Evolutionary conservation across 805 yeast species (phyloP), one percentile per base, ranked within the genome.

Genomic region (Candida fluviatilis): DNA sequence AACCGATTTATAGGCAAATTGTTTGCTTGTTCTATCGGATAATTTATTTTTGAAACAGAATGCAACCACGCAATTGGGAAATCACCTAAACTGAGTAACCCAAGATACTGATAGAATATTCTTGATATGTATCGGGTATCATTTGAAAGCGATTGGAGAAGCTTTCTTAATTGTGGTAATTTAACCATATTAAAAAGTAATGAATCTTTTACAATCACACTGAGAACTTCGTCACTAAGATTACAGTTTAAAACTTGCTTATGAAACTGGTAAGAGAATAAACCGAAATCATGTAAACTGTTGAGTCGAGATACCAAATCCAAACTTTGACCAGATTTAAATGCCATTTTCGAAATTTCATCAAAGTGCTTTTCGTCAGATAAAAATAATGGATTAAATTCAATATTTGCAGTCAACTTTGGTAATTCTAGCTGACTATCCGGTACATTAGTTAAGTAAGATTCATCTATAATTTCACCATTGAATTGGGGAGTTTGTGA

Each of bases 351-450:
- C 18, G 18, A 35, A 35, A 18, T 11, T 18, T 15, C 14, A 7
- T 17, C 17, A 18, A 27, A 26, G n/a, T 26, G 14, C 15, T n/a
- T 13, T 8, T 35, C 28, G 19, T 19, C 19, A 4, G 31, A 27
- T 27, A 35, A 11, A 17, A 35, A 35, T 12, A 35, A 28, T 7
- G 37, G 37, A 19, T 28, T 26, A n/a, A 35, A 35, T n/a, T 35
- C 26, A 3, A 27, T 26, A 4, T 18, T 18, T 4, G 18, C 10
- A 5, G 32, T 3, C 6, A 35, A 10, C n/a, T 35, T 35, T 17
- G 37, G 37, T 11, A 35, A 18, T 35, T 35, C 37, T 17, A 25
- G 27, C 14, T 16, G 23, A n/a, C 17, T 33, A 16, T 33, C 35
- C 8, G 27, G 17, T 13, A 5, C 12, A 23, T 33, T 33, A 13